Evolutionary conservation across 164 flowering plant species (phyloP).

Genomic region (Liriodendron chinense): DNA sequence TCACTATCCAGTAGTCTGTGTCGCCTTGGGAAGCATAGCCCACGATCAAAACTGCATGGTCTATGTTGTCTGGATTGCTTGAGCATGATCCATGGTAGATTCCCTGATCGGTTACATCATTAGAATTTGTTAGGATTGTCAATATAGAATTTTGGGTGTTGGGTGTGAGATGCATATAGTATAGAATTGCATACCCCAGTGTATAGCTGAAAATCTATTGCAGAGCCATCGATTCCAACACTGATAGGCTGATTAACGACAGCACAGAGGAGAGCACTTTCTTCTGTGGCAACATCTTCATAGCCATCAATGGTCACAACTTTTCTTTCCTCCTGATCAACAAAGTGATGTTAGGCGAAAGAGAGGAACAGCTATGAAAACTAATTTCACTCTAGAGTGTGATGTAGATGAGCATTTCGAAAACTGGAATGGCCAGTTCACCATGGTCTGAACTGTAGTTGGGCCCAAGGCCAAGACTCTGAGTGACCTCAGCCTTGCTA

Average conservation of each 20-base stretch:
- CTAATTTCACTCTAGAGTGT: neutral
- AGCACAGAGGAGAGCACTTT: conserved; percentile 66
- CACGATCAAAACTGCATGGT: conserved; percentile 69
- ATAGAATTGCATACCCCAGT: conserved; percentile 39
- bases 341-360: neutral
- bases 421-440: neutral
- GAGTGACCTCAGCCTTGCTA: neutral
- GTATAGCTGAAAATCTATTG: conserved; percentile 72
- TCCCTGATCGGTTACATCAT: conserved; percentile 42
- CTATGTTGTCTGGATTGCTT: conserved; percentile 57
- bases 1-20: conserved; percentile 75
- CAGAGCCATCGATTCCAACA: conserved; percentile 67
- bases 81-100: conserved; percentile 75
- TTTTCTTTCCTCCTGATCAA: conserved; percentile 46
- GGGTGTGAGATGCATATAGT: neutral
- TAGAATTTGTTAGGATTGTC: neutral
- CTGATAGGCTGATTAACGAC: conserved; percentile 63
- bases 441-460: neutral
- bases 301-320: conserved; percentile 66
- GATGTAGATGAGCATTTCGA: conserved; percentile 36
- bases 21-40: conserved; percentile 64
- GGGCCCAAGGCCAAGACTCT: no score
- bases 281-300: conserved; percentile 51
- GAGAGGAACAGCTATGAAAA: neutral
- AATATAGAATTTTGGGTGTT: no score